These are phyloP conservation scores for Euphorbia lathyris DNA, from an alignment of 345 rosid species.

Conservation along the genomic window DNA sequence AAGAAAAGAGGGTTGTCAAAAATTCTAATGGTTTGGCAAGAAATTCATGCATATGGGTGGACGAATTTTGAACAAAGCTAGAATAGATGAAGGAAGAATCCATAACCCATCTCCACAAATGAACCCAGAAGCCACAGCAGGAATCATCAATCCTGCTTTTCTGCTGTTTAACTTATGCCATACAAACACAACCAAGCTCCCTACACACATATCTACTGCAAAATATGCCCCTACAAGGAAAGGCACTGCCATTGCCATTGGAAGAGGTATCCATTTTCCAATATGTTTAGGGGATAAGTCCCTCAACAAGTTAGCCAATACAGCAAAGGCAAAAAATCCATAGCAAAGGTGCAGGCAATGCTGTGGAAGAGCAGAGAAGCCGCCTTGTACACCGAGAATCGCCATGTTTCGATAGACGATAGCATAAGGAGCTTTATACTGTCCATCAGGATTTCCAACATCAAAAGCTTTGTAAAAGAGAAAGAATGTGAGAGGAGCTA, in stretches of 20 bases:
- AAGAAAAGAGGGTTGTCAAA: too few relatives aligned
- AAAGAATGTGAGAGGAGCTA: constrained; percentile 83
- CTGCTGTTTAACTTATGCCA: constrained; percentile 28
- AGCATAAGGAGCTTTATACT: constrained; percentile 90
- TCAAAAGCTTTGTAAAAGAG: constrained; percentile 88
- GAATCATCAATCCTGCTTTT: constrained; percentile 63
- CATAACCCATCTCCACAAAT: constrained; percentile 88
- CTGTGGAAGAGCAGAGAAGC: constrained; percentile 78
- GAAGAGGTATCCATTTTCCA: constrained; percentile 87
- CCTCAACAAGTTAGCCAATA: constrained; percentile 53
- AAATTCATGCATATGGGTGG: constrained; percentile 91
- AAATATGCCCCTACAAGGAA: constrained; percentile 88
- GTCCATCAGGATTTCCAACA: too few relatives aligned
- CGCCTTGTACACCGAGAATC: constrained; percentile 87
- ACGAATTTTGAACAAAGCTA: constrained; percentile 59
- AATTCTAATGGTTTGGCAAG: constrained; percentile 26
- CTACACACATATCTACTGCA: constrained; percentile 60
- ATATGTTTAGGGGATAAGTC: constrained; percentile 54
- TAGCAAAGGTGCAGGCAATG: constrained; percentile 86
- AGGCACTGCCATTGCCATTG: constrained; percentile 98
- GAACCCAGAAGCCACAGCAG: constrained; percentile 86
- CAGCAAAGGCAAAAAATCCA: constrained; percentile 74
- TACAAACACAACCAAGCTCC: constrained; percentile 24
- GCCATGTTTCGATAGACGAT: constrained; percentile 90
- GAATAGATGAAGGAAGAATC: constrained; percentile 80